phyloP scores from a whole-genome alignment of 495 filamentous ascomycete species.

The Sporormia fimetaria region DNA sequence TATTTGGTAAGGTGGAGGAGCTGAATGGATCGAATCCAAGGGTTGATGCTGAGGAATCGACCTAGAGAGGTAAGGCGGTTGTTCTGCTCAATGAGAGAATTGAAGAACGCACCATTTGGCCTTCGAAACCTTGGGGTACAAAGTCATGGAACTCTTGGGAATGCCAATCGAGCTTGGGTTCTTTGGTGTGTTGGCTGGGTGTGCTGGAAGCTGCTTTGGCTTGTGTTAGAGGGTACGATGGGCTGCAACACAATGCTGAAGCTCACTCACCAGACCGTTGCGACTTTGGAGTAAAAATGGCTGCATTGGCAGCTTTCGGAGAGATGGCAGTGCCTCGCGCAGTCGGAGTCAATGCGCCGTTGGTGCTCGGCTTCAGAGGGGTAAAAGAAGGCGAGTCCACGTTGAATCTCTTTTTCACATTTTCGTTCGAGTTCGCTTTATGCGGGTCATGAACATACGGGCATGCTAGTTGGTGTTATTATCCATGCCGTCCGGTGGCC shows the following conservation, averaged over 20 bases:
- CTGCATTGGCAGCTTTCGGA: conserved; percentile 78
- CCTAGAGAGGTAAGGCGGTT: neutral
- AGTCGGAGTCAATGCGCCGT: conserved; percentile 38
- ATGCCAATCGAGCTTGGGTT: conserved; percentile 43
- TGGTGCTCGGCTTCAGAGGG: conserved; percentile 48
- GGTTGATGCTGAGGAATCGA: conserved; percentile 6
- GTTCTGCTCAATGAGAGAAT: conserved; percentile 5
- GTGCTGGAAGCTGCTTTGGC: conserved; percentile 36
- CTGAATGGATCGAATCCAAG: conserved; percentile 23
- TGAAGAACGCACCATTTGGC: conserved; percentile 47
- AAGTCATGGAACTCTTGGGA: conserved; percentile 63
- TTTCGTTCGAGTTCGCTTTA: conserved; percentile 40
- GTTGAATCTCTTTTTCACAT: conserved; percentile 70
- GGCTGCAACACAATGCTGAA: conserved; percentile 22
- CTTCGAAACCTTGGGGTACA: conserved; percentile 63
- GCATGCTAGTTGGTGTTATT: conserved; percentile 45
- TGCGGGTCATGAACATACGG: conserved; percentile 78
- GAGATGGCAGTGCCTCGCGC: conserved; percentile 60
- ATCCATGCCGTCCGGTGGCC: neutral
- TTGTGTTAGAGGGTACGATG: conserved; percentile 24
- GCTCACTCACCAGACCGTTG: conserved; percentile 26
- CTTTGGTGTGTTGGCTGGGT: conserved; percentile 42
- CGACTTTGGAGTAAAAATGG: conserved; percentile 69
- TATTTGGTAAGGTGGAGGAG: conserved; percentile 10
- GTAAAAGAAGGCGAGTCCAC: conserved; percentile 96